Percentiles rank a stretch among this genome's conserved stretches.
Evolutionary conservation across 257 asterid species (phyloP).

Genomic region (Capsicum chinense): DNA sequence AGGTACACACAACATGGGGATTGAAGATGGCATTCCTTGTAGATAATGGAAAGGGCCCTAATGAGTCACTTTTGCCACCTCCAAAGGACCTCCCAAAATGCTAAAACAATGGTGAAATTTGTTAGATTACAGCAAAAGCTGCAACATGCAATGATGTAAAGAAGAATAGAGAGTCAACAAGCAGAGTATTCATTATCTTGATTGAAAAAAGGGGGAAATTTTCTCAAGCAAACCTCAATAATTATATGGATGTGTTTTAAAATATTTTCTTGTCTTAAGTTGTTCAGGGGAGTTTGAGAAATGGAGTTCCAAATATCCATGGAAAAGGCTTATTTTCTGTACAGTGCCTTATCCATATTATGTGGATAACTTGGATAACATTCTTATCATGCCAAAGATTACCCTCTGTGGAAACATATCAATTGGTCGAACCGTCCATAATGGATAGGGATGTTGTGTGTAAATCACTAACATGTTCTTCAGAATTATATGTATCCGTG

Average conservation of each 20-base stretch:
- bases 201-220: constrained; percentile 27
- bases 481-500: neutral
- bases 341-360: neutral
- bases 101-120: constrained; percentile 31
- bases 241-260: constrained; percentile 20
- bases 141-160: neutral
- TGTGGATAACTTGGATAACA: neutral
- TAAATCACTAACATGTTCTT: neutral
- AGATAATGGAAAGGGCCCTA: constrained; percentile 79
- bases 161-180: constrained; percentile 14
- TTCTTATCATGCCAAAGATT: neutral
- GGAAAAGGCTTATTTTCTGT: neutral
- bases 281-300: neutral
- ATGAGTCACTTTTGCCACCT: constrained; percentile 68
- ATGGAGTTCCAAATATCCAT: neutral
- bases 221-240: constrained; percentile 38
- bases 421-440: neutral
- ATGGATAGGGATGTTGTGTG: neutral
- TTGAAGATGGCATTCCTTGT: constrained; percentile 84
- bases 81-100: constrained; percentile 87
- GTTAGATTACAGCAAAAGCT: neutral
- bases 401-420: neutral
- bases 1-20: constrained; percentile 94
- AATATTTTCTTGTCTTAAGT: neutral
- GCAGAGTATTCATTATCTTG: constrained; percentile 38